Conservation (phyloP, 2,329 filamentous ascomycete genomes). For the Pyrenochaeta sp. region DNA sequence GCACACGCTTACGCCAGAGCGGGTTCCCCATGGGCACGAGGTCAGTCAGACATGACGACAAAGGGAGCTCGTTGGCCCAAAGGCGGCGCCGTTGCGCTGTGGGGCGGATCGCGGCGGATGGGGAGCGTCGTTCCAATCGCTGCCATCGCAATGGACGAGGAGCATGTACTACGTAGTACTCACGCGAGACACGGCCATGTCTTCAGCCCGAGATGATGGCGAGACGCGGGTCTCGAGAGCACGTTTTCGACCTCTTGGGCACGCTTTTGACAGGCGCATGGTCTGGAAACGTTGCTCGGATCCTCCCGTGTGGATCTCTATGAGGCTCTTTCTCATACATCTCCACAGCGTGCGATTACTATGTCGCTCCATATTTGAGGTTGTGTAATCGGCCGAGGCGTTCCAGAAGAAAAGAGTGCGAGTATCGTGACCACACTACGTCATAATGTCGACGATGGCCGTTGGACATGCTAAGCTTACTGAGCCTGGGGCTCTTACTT, state of each 20-base stretch:
- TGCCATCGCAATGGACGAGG: not conserved
- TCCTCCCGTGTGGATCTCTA: not conserved
- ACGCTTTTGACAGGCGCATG: not conserved
- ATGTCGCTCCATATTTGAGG: not conserved
- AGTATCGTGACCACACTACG: not conserved
- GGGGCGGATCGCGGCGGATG: slow-evolving; percentile 17
- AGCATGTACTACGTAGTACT: no score
- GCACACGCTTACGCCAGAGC: slow-evolving; percentile 3
- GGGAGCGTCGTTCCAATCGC: slow-evolving; percentile 4
- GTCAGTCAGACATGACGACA: slow-evolving; percentile 4
- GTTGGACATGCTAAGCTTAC: slow-evolving; percentile 2
- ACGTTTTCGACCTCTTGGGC: not conserved
- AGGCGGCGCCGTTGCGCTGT: slow-evolving; percentile 5
- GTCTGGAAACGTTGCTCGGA: not conserved
- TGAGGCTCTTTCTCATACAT: no score
- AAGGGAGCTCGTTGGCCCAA: not conserved
- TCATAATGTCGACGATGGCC: not conserved
- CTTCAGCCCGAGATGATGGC: not conserved
- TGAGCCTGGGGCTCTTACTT: not conserved
- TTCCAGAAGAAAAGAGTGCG: no score
- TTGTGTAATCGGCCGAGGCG: not conserved
- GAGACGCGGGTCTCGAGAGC: not conserved
- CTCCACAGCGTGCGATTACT: no score
- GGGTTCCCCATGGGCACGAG: slow-evolving; percentile 14
- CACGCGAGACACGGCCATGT: not conserved